A percentile compares a stretch with the other conserved stretches of the same genome.
These are phyloP conservation scores for Verticillium klebahnii DNA, from an alignment of 2,329 filamentous ascomycete species.

Conservation along the genomic window DNA sequence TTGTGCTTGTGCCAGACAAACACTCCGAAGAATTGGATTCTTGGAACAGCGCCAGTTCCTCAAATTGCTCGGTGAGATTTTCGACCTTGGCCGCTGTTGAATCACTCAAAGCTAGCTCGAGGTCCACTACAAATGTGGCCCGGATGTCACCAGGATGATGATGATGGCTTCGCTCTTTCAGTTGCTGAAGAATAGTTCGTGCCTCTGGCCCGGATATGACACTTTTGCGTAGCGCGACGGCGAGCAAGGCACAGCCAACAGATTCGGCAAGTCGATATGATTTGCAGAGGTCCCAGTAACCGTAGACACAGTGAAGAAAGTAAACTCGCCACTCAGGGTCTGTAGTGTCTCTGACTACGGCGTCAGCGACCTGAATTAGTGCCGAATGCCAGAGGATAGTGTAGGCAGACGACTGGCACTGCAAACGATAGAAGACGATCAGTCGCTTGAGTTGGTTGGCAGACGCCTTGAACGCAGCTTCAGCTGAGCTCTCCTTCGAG, in stretches of 20 bases:
- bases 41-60: constrained; percentile 25
- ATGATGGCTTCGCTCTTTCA: constrained; percentile 19
- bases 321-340: constrained; percentile 28
- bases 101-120: constrained; percentile 28
- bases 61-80: constrained; percentile 25
- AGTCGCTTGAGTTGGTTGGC: constrained; percentile 32
- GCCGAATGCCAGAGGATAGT: constrained; percentile 35
- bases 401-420: constrained; percentile 25
- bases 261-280: constrained; percentile 29
- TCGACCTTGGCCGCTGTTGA: constrained; percentile 27
- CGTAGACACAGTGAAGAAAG: constrained; percentile 31
- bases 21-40: constrained; percentile 17
- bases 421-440: constrained; percentile 28
- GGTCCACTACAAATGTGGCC: constrained; percentile 31
- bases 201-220: constrained; percentile 24
- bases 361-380: constrained; percentile 32
- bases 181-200: constrained; percentile 21
- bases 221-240: constrained; percentile 27
- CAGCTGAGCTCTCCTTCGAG: constrained; percentile 20
- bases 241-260: constrained; percentile 26
- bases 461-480: constrained; percentile 26
- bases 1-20: not conserved
- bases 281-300: constrained; percentile 27
- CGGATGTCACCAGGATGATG: constrained; percentile 19
- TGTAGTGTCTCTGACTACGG: constrained; percentile 22